Evolutionary conservation across 495 filamentous ascomycete genomes (phyloP), one percentile per base, ranked within the genome.

Genomic region (Neurospora sp.): DNA sequence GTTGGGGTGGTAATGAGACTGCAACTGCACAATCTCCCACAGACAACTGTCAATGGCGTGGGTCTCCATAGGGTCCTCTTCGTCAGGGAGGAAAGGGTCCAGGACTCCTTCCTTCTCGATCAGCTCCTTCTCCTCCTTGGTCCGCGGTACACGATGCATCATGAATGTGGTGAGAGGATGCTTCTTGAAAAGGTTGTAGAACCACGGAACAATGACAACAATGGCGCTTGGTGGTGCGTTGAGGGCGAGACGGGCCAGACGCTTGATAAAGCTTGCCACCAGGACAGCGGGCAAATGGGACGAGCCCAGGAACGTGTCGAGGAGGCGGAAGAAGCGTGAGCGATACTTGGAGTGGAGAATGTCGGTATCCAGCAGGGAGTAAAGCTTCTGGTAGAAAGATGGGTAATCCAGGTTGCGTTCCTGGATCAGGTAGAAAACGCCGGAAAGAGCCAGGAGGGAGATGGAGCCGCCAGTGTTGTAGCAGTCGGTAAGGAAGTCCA

Each of bases 331-430:
- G 83, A 98, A 97, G 54, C 90, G 90, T 14, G 93, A 96, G 54
- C 96, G 91, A 83, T 99, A 92, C 81, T 94, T 94, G 42, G 94
- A 96, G 81, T 99, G 94, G 27, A 99, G 85, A 6, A 98, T 87
- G 42, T 93, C 89, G 20, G 89, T 87, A 79, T 97, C 92, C 8
- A 98, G 86, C 16, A 98, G 85, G 0, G 93, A 95, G 82, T 99
- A 99, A 7, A 99, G 87, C 79, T 97, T 98, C 39, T 86, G 82
- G 84, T 95, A 99, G 86, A 99, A 99, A 38, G 90, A 88, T 0
- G 96, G 96, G 82, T 98, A 98, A 82, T 98, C 96, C 42, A 99
- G 87, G 80, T 99, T 98, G 76, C 92, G 92, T 76, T 92, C 89
- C 76, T 92, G 91, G 72, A 98, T 97, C 46, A 99, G 90, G 79